Evolutionary conservation across 768 basidiomycete species (phyloP), one percentile per base, ranked within the genome.

Genomic region (Pleurotus giganteus): DNA sequence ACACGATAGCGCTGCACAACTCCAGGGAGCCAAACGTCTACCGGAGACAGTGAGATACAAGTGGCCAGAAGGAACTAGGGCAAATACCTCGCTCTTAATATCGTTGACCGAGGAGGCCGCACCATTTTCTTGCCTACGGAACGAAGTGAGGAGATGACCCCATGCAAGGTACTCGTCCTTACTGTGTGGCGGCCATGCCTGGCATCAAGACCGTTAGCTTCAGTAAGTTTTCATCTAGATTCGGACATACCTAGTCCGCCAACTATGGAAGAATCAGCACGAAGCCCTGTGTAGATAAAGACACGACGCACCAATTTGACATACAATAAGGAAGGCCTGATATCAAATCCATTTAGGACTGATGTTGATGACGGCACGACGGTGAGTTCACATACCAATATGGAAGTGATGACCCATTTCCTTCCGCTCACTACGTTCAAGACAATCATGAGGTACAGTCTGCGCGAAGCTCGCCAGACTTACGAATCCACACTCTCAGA

Each of bases 1-100:
- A 47, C 28, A 47, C 17, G n/a, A 47, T 47, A 15, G 46, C 46
- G 29, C 46, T 47, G 21, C 24, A n/a, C n/a, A 47, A 29, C 27
- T 47, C 46, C 15, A 47, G 29, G 28, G 46, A 47, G 24, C 46
- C 46, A 17, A 29, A 47, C 9, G 28, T 27, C 46, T 47, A 21
- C 6, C 5, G 12, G 39, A 15, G 28, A 31, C 13, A 27, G 2
- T 28, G 13, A 47, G 21, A 19, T n/a, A 47, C 21, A 26, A 17
- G 15, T 6, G 13, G 46, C 8, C 21, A 15, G 15, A 3, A 31
- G 21, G 11, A 31, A 11, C 23, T 17, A 28, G 12, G 23, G 13
- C 12, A 45, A 12, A 15, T 19, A 47, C 46, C 28, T 47, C 27
- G 46, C 46, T 47, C 21, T 15, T 15, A 27, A 47, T n/a, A 19